Conservation (phyloP, 23 red algal species). For the Gracilariopsis chorda region DNA sequence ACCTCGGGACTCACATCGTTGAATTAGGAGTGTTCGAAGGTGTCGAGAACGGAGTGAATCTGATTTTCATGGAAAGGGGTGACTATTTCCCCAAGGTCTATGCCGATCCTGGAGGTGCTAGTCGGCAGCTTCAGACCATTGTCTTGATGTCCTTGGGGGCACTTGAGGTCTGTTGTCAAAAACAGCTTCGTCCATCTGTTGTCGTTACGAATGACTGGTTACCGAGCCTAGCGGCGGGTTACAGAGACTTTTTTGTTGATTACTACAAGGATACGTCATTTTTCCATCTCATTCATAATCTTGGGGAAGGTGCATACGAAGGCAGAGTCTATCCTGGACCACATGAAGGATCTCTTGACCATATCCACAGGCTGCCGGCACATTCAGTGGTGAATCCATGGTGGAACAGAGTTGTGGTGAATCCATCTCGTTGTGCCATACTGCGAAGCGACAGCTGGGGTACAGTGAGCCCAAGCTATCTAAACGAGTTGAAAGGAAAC, state of each 20-base stretch:
- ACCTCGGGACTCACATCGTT: constrained; percentile 87
- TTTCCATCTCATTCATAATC: constrained; percentile 98
- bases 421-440: constrained; percentile 91
- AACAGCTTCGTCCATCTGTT: constrained; percentile 72
- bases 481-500: constrained; percentile 78
- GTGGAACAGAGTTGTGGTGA: constrained; percentile 83
- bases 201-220: constrained; percentile 99
- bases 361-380: constrained; percentile 85
- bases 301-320: constrained; percentile 94
- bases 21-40: constrained; percentile 89
- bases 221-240: constrained; percentile 82
- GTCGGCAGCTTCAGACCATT: constrained; percentile 76
- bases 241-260: constrained; percentile 90
- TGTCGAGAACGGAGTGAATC: constrained; percentile 85
- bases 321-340: constrained; percentile 85
- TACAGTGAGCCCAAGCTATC: constrained; percentile 91
- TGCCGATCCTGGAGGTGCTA: constrained; percentile 80
- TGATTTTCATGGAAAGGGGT: constrained; percentile 93
- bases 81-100: constrained; percentile 95
- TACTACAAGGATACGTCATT: constrained; percentile 96
- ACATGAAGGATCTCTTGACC: constrained; percentile 74
- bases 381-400: constrained; percentile 82
- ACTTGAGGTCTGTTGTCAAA: constrained; percentile 93
- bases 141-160: constrained; percentile 83
- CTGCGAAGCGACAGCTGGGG: constrained; percentile 91